Evolutionary conservation across 1,284 basidiomycete genomes (phyloP), one percentile per base, ranked within the genome.

Genomic region (Boletus calvinii): DNA sequence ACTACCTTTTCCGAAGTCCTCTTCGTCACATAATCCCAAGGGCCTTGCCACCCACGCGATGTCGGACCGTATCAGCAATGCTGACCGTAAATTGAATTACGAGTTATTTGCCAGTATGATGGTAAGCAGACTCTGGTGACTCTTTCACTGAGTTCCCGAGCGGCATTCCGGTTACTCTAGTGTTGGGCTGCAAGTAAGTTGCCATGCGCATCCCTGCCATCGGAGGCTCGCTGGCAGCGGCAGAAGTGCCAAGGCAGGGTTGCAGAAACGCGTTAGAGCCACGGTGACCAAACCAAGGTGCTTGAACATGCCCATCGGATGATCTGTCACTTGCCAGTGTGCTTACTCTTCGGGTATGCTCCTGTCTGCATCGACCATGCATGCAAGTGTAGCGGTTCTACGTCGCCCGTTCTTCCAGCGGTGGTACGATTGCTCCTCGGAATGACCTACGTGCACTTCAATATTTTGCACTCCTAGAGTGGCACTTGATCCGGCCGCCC

Each of bases 401-500:
- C 7, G 15, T 34, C 26, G 26, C 8, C 32, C 18, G 17, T 31
- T 38, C 29, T 44, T 50, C 29, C 20, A 34, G 6, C 26, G 9
- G 36, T 22, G 40, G 18, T 29, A 18, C 18, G 15, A 18, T 18
- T 31, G 18, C 15, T 29, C 38, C 45, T 56, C 46, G 30, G 45
- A 24, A 34, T n/a, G 26, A 20, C 18, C 36, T 22, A 18, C 15
- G 41, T 45, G 40, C 32, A 41, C 36, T 20, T 43, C 47, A 32
- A 47, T 26, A 52, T 22, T 20, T 39, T 18, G 41, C 13, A 37
- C 7, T 46, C 20, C 15, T 34, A 30, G 24, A 24, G 13, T 29
- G 24, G 26, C 43, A 35, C 52, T 57, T 54, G 62, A 46, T 65
- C 62, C 64, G 60, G 51, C 49, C 54, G 46, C 18, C 32, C 20